Evolutionary conservation across 192 early-diverging fungal genomes (phyloP).

Genomic region (Coemansia sp.): DNA sequence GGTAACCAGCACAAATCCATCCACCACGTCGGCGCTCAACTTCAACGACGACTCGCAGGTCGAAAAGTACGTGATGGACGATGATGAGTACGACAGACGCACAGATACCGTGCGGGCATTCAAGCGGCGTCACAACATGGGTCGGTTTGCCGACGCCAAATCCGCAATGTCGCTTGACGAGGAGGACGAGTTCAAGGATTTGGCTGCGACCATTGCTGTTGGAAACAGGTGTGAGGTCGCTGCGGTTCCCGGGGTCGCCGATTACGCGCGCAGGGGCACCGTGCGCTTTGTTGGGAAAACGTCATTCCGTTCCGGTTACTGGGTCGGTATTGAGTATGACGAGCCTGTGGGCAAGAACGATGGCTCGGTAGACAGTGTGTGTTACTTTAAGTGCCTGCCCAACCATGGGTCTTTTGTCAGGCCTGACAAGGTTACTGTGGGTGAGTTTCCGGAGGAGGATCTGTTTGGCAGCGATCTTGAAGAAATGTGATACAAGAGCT

Average conservation of each 20-base stretch:
- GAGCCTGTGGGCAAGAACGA: constrained; percentile 96
- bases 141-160: constrained; percentile 74
- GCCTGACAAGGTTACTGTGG: constrained; percentile 84
- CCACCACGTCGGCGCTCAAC: constrained; percentile 56
- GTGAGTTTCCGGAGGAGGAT: constrained; percentile 94
- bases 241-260: constrained; percentile 45
- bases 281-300: constrained; percentile 76
- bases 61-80: constrained; percentile 89
- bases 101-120: constrained; percentile 86
- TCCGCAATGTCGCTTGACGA: constrained; percentile 83
- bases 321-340: constrained; percentile 95
- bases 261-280: constrained; percentile 58
- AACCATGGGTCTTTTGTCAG: constrained; percentile 89
- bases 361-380: constrained; percentile 75
- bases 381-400: constrained; percentile 74
- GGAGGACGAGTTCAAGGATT: constrained; percentile 68
- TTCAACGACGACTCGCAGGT: constrained; percentile 89
- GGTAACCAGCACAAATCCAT: constrained; percentile 46
- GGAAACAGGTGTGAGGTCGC: constrained; percentile 86
- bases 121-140: constrained; percentile 85
- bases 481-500: constrained; percentile 40
- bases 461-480: constrained; percentile 74
- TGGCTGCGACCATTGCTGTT: constrained; percentile 65
- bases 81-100: constrained; percentile 85
- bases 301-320: constrained; percentile 82